Evolutionary conservation across 2,329 filamentous ascomycete species (phyloP).

Genomic region (Didymella exigua): DNA sequence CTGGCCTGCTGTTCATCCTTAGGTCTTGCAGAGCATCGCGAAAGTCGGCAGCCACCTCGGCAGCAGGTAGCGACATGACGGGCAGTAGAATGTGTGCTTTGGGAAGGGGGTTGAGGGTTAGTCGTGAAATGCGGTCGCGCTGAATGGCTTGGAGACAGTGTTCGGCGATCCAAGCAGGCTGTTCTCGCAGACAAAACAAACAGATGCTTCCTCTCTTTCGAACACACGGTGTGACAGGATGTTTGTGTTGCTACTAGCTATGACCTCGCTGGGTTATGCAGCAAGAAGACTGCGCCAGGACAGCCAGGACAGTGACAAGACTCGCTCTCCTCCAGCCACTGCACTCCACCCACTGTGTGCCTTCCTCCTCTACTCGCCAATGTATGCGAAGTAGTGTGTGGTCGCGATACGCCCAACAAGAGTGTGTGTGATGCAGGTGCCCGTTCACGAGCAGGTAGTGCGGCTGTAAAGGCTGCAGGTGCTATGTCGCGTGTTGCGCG

Average conservation of each 20-base stretch:
- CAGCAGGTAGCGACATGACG: constrained; percentile 71
- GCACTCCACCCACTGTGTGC: constrained; percentile 39
- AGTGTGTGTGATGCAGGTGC: constrained; percentile 13
- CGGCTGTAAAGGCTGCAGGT: constrained; percentile 8
- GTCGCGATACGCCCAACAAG: constrained; percentile 21
- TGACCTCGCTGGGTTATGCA: constrained; percentile 42
- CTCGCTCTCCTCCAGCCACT: constrained; percentile 42
- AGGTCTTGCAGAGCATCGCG: constrained; percentile 91
- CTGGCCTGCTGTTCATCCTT: constrained; percentile 86
- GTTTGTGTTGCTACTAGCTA: constrained; percentile 59
- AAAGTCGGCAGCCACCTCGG: constrained; percentile 94
- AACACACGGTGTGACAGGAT: constrained; percentile 48
- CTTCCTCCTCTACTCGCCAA: constrained; percentile 39
- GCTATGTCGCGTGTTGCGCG: constrained; percentile 9
- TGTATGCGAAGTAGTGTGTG: constrained; percentile 26
- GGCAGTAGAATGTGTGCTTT: constrained; percentile 38
- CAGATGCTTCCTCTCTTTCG: constrained; percentile 50
- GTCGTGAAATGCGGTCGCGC: constrained; percentile 29
- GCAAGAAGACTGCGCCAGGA: constrained; percentile 39
- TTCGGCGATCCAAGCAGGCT: constrained; percentile 36
- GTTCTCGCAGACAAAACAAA: constrained; percentile 43
- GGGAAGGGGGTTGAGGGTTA: constrained; percentile 32
- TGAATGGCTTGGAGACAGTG: constrained; percentile 31
- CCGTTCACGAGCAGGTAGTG: constrained; percentile 6
- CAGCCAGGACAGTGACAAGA: constrained; percentile 42